Evolutionary conservation across 1,139 yeast species (phyloP).

Genomic region (Hansenula sp.): DNA sequence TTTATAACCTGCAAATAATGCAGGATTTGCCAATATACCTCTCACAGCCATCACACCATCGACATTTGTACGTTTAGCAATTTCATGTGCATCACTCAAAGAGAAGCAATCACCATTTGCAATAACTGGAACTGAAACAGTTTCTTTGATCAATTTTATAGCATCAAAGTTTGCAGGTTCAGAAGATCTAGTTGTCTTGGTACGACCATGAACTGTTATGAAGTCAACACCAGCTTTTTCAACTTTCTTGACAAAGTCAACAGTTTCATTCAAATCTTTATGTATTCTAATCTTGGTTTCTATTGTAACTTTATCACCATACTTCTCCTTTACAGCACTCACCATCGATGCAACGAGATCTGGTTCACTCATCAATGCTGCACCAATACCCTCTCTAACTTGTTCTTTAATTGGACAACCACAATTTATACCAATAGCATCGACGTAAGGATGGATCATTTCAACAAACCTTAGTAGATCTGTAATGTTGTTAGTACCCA

Average conservation of each 20-base stretch:
- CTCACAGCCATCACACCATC: constrained; percentile 97
- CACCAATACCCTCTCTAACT: constrained; percentile 94
- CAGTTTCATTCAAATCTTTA: constrained; percentile 65
- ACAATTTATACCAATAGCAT: constrained; percentile 92
- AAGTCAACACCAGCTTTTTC: constrained; percentile 90
- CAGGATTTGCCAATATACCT: constrained; percentile 84
- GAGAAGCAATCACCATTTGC: constrained; percentile 94
- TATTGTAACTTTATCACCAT: constrained; percentile 64
- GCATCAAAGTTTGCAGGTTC: constrained; percentile 82
- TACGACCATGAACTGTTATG: constrained; percentile 91
- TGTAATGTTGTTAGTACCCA: constrained; percentile 85
- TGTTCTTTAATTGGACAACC: constrained; percentile 98
- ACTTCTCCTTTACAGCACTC: constrained; percentile 67
- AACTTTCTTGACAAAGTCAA: constrained; percentile 64
- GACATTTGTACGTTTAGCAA: constrained; percentile 63
- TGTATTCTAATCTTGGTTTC: constrained; percentile 94
- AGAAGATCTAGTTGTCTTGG: constrained; percentile 79
- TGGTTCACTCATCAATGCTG: constrained; percentile 85
- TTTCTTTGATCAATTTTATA: constrained; percentile 57
- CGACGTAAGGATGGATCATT: constrained; percentile 86
- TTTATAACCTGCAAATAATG: constrained; percentile 68
- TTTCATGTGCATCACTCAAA: constrained; percentile 55
- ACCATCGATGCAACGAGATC: constrained; percentile 84
- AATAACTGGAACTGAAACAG: constrained; percentile 71
- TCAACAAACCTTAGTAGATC: constrained; percentile 81